Conservation (phyloP, 1,139 yeast species). For the Pichia sp. region DNA sequence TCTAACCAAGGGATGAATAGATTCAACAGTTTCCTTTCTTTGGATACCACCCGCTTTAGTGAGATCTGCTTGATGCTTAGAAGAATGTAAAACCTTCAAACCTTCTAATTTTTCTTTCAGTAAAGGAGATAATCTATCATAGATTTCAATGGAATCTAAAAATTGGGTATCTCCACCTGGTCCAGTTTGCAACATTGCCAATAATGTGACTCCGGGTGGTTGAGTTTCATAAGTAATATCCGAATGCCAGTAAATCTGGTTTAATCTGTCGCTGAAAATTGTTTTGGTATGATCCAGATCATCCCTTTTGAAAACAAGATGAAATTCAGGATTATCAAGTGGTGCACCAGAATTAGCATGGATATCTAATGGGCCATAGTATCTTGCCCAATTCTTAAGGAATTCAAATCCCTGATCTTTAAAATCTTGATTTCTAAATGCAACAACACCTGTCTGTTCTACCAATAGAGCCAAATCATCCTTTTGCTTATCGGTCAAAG, state of each 20-base stretch:
- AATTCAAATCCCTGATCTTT: constrained; percentile 54
- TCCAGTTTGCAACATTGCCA: constrained; percentile 55
- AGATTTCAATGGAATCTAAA: constrained; percentile 63
- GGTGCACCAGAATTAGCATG: constrained; percentile 78
- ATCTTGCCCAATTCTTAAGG: constrained; percentile 52
- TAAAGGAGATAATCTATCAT: constrained; percentile 62
- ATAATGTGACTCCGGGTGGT: constrained; percentile 66
- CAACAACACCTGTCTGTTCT: constrained; percentile 67
- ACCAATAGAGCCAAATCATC: constrained; percentile 64
- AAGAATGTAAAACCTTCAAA: constrained; percentile 64
- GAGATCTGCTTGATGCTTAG: constrained; percentile 63
- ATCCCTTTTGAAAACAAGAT: constrained; percentile 55
- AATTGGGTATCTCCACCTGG: constrained; percentile 74
- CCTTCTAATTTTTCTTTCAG: constrained; percentile 55
- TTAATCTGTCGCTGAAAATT: constrained; percentile 37
- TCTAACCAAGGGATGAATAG: constrained; percentile 66
- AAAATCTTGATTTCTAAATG: constrained; percentile 65
- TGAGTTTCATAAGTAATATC: constrained; percentile 70
- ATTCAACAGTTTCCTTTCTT: constrained; percentile 58
- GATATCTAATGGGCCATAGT: constrained; percentile 69
- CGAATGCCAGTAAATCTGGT: constrained; percentile 54
- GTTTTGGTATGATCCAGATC: constrained; percentile 37
- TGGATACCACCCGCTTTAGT: constrained; percentile 60
- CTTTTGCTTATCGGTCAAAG: constrained; percentile 49
- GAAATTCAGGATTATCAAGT: constrained; percentile 54